Percentiles rank a stretch among this genome's conserved stretches.
Evolutionary conservation across 108 stramenopile genomes (phyloP).

Genomic region (Cyclotella sp.): DNA sequence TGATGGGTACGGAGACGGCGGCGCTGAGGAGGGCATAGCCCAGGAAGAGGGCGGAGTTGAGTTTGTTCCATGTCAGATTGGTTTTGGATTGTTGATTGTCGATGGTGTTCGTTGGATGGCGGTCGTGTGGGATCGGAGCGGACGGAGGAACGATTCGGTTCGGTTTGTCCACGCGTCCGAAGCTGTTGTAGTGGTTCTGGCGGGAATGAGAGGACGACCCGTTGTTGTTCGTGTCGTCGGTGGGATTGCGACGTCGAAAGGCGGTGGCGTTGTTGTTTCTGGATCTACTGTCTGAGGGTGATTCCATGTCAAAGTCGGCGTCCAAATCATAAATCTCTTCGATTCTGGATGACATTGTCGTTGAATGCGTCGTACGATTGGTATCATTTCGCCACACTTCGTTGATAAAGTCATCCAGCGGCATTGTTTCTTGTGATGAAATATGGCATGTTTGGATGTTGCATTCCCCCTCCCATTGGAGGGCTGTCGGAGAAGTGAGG

Average conservation of each 20-base stretch:
- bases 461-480: too few relatives aligned
- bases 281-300: neutral
- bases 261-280: slow-evolving; percentile 2
- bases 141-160: too few relatives aligned
- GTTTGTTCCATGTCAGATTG: slow-evolving; percentile 60
- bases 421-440: too few relatives aligned
- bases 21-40: slow-evolving; percentile 64
- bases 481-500: too few relatives aligned
- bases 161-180: neutral
- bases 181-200: slow-evolving; percentile 6
- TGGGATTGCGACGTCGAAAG: neutral
- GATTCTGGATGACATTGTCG: neutral
- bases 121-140: too few relatives aligned
- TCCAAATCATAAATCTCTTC: slow-evolving; percentile 22
- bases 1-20: slow-evolving; percentile 64
- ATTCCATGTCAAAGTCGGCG: neutral
- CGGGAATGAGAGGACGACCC: too few relatives aligned
- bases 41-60: slow-evolving; percentile 67
- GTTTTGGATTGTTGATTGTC: slow-evolving; percentile 18
- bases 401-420: slow-evolving; percentile 17
- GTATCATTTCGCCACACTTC: too few relatives aligned
- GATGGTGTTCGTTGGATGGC: too few relatives aligned
- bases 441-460: too few relatives aligned
- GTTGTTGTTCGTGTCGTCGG: slow-evolving; percentile 1
- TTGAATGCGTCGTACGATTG: neutral